Conservation (phyloP, 225 moss, liverwort and hornwort genomes). For the Marchantia polymorpha region DNA sequence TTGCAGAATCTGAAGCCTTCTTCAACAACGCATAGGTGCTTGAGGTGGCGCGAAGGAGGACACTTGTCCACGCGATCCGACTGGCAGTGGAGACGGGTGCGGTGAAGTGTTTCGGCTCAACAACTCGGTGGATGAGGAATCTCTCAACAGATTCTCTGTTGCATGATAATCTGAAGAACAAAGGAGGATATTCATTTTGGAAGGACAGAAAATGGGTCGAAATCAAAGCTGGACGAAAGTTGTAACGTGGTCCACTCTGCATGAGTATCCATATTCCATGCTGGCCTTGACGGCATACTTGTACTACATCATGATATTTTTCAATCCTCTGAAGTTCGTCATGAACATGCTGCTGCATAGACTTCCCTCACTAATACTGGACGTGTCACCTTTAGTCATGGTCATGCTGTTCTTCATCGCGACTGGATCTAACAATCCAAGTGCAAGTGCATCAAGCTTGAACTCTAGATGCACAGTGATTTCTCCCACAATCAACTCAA, state of each 20-base stretch:
- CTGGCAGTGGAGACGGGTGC: too few relatives aligned
- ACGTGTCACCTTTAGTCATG: not conserved
- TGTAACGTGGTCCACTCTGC: not conserved
- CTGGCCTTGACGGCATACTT: not conserved
- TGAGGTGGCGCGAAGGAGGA: too few relatives aligned
- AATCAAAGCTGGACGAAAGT: not conserved
- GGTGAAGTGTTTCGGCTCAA: too few relatives aligned
- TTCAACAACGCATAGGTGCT: too few relatives aligned
- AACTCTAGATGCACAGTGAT: too few relatives aligned
- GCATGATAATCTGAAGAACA: not conserved
- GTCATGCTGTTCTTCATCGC: not conserved
- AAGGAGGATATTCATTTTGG: not conserved
- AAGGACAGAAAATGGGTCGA: not conserved
- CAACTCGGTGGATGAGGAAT: not conserved
- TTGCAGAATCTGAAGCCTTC: too few relatives aligned
- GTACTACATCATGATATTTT: not conserved
- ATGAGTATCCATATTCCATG: not conserved
- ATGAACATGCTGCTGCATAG: not conserved
- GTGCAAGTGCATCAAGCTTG: not conserved
- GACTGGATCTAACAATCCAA: not conserved
- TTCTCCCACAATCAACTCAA: not conserved
- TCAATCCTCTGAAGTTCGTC: not conserved
- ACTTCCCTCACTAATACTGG: not conserved
- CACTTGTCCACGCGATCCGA: too few relatives aligned
- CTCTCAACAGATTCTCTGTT: not conserved